Base-by-base conservation (phyloP, 2,329 filamentous ascomycete species). In the Pleomassaria siparia region DNA sequence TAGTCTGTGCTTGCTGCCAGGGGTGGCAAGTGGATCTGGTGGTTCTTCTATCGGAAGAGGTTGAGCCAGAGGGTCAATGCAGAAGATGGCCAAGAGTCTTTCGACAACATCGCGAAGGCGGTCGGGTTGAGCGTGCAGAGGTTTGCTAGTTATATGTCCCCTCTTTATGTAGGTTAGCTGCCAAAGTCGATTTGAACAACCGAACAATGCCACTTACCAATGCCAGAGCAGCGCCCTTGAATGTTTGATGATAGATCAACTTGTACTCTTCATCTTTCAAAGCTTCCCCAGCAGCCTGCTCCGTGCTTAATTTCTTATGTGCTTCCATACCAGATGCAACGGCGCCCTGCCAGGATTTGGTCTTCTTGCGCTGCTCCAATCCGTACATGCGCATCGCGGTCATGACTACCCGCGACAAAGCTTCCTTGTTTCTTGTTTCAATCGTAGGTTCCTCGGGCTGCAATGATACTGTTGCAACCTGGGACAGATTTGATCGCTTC, bases 371-470 rank as follows among this genome's bases (percentile, higher is more conserved):
- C 49, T 76, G 76, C 28, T 75, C 72, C 8, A 78, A 50, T 1
- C 78, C 78, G 50, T 79, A 72, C 50, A 80, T 69, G 1, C 78
- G 75, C 76, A 80, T 78, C 3, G 75, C 77, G 5, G 77, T 74
- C 74, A 80, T 76, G 20, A 80, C 73, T 4, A 78, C 66, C n/a
- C 74, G 69, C 0, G 75, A 74, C 3, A 80, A 63, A 2, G 72
- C 60, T n/a, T 77, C 74, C 49, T 78, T 79, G 58, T 80, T 80
- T n/a, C 66, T 55, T 2, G 62, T 62, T 43, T 74, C 70, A 2
- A 60, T 65, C 0, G 63, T 66, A 2, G 65, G 62, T 21, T 71
- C 67, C 40, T 67, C 64, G 1, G 63, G 50, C 9, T 63, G 58
- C 2, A 54, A 39, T 2, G 64, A 50, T 4, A 67, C 49, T 5